Evolutionary conservation across 176 grass and related monocot genomes (phyloP).

Genomic region (Calamus simplicifolius): DNA sequence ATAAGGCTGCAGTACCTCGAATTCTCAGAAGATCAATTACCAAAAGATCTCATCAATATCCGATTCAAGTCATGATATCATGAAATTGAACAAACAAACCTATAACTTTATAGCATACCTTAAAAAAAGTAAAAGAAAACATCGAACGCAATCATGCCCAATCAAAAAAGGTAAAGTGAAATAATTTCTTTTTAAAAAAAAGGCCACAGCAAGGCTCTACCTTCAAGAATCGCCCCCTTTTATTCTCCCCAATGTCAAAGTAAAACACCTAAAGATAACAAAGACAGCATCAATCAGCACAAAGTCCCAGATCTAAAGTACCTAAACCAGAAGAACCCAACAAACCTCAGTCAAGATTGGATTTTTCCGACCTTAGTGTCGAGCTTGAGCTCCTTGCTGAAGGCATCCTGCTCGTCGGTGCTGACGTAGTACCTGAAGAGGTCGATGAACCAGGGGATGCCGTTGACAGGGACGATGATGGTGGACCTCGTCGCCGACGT

Average conservation of each 20-base stretch:
- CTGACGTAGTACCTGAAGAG: slow-evolving; percentile 91
- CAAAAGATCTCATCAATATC: too few relatives aligned
- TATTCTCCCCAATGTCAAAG: slow-evolving; percentile 95
- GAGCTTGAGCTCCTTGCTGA: slow-evolving; percentile 94
- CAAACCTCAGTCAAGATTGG: neutral
- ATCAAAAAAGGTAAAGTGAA: neutral
- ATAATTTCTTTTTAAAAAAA: neutral
- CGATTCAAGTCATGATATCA: too few relatives aligned
- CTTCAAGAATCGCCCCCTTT: slow-evolving; percentile 98
- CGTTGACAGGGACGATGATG: slow-evolving; percentile 83
- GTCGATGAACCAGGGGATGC: slow-evolving; percentile 88
- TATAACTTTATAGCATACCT: too few relatives aligned
- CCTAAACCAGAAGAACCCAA: neutral
- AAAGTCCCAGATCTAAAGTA: too few relatives aligned
- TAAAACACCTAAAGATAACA: slow-evolving; percentile 66
- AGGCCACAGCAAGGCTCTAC: slow-evolving; percentile 18
- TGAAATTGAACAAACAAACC: too few relatives aligned
- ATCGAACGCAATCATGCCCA: neutral
- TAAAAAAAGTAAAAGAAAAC: neutral
- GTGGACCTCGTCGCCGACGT: slow-evolving; percentile 82
- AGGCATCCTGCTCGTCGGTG: slow-evolving; percentile 79
- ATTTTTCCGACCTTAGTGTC: slow-evolving; percentile 56
- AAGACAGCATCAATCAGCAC: neutral
- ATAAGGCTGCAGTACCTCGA: too few relatives aligned
- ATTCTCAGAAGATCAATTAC: too few relatives aligned